Percentiles rank a stretch among this genome's conserved stretches.
Evolutionary conservation across 2,329 filamentous ascomycete species (phyloP).

Genomic region (Neurospora crassa): DNA sequence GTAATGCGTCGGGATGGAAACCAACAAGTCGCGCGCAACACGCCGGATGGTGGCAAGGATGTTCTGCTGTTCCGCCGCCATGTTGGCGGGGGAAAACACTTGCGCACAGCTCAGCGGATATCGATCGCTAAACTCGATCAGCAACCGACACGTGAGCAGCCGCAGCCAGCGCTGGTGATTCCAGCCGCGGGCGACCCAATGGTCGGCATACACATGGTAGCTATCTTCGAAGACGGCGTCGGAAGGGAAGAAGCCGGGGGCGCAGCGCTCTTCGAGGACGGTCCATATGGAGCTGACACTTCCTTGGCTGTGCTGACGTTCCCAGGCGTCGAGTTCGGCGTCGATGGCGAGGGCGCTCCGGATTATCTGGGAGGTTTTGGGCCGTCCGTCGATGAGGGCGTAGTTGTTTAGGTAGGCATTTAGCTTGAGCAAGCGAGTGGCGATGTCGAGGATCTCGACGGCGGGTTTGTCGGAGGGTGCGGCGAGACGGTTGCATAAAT

Average conservation of each 20-base stretch:
- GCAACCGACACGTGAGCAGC: conserved; percentile 41
- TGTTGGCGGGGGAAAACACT: conserved; percentile 18
- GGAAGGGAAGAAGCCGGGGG: conserved; percentile 23
- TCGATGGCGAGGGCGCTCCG: conserved; percentile 32
- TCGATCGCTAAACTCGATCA: conserved; percentile 30
- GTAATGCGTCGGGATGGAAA: conserved; percentile 41
- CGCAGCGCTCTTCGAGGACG: conserved; percentile 24
- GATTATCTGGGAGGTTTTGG: conserved; percentile 26
- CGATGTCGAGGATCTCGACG: conserved; percentile 30
- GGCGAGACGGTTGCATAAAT: conserved; percentile 27
- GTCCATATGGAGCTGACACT: conserved; percentile 27
- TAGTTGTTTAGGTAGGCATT: conserved; percentile 26
- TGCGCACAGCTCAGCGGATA: conserved; percentile 29
- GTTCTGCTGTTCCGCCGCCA: conserved; percentile 18
- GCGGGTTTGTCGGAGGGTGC: conserved; percentile 27
- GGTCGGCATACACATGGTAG: conserved; percentile 46
- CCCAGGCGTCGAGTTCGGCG: conserved; percentile 29
- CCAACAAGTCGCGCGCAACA: conserved; percentile 34
- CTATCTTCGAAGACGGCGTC: conserved; percentile 39
- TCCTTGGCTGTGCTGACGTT: conserved; percentile 16
- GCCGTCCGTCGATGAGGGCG: conserved; percentile 28
- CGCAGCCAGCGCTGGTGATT: conserved; percentile 50
- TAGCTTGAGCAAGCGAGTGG: conserved; percentile 31
- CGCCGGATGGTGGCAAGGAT: conserved; percentile 27
- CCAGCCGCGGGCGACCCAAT: conserved; percentile 46